Evolutionary conservation across 2,329 filamentous ascomycete genomes (phyloP).

Genomic region (Calonectria fujianensis): DNA sequence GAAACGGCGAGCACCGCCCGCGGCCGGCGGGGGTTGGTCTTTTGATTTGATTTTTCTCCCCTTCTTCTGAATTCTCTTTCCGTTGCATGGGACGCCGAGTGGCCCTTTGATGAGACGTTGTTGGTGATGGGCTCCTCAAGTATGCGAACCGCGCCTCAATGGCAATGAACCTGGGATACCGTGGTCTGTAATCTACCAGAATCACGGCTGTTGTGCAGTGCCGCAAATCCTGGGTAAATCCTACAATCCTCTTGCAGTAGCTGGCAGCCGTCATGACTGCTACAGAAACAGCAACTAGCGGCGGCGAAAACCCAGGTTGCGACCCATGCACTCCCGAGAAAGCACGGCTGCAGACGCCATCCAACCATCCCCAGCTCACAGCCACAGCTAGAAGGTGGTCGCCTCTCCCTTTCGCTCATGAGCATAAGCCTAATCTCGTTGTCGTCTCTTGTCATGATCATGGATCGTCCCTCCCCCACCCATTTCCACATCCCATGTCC

Average conservation of each 20-base stretch:
- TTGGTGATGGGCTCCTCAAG: slow-evolving; percentile 10
- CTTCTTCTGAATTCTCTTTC: neutral
- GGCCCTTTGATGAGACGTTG: slow-evolving; percentile 2
- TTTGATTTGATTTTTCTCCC: neutral
- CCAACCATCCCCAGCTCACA: slow-evolving; percentile 17
- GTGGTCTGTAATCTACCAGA: slow-evolving; percentile 22
- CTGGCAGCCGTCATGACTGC: slow-evolving; percentile 15
- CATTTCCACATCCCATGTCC: slow-evolving; percentile 15
- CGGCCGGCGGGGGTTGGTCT: slow-evolving; percentile 8
- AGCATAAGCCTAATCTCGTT: neutral
- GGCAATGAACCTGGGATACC: neutral
- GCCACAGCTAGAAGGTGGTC: slow-evolving; percentile 6
- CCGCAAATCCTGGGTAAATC: slow-evolving; percentile 22
- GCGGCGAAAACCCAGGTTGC: neutral
- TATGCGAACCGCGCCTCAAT: slow-evolving; percentile 12
- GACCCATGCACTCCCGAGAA: slow-evolving; percentile 10
- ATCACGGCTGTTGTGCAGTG: slow-evolving; percentile 3
- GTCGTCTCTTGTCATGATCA: slow-evolving; percentile 12
- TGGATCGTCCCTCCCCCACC: slow-evolving; percentile 27
- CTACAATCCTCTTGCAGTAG: slow-evolving; percentile 8
- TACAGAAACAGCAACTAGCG: neutral
- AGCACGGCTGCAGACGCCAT: slow-evolving; percentile 22
- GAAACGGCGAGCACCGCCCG: neutral
- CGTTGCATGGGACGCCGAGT: neutral
- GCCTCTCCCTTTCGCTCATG: slow-evolving; percentile 12